A percentile compares a stretch with the other conserved stretches of the same genome.
Conservation (phyloP, 2,329 filamentous ascomycete species). For the Metarhizium humberi region DNA sequence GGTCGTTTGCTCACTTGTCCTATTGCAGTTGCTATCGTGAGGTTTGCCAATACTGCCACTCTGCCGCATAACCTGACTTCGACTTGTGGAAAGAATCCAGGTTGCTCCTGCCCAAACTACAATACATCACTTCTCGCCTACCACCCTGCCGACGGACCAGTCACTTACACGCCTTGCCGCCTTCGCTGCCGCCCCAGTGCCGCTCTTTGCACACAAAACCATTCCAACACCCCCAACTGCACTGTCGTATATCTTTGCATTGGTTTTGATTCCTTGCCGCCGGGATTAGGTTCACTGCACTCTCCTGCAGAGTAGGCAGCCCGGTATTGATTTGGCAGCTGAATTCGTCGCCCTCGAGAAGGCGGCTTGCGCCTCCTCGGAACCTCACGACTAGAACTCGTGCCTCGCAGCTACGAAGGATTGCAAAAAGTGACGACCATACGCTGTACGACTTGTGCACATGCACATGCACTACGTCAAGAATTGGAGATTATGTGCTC, state of each 20-base stretch:
- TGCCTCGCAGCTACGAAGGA: background rate
- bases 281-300: background rate
- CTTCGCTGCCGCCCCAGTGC: background rate
- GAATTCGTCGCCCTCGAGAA: background rate
- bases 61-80: background rate
- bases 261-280: background rate
- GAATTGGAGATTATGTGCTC: background rate
- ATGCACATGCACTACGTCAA: constrained; percentile 3
- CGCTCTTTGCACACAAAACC: background rate
- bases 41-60: background rate
- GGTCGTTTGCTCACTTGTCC: background rate
- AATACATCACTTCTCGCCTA: background rate
- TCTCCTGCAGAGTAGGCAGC: background rate
- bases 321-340: background rate
- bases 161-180: constrained; percentile 5
- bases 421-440: background rate
- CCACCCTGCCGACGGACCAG: background rate
- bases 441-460: background rate
- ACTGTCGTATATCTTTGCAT: background rate
- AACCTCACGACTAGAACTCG: background rate
- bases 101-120: constrained; percentile 5
- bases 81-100: background rate
- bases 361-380: background rate
- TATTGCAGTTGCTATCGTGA: background rate
- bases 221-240: background rate